Evolutionary conservation across 1,284 basidiomycete genomes (phyloP).

Genomic region (Cyathus olla): DNA sequence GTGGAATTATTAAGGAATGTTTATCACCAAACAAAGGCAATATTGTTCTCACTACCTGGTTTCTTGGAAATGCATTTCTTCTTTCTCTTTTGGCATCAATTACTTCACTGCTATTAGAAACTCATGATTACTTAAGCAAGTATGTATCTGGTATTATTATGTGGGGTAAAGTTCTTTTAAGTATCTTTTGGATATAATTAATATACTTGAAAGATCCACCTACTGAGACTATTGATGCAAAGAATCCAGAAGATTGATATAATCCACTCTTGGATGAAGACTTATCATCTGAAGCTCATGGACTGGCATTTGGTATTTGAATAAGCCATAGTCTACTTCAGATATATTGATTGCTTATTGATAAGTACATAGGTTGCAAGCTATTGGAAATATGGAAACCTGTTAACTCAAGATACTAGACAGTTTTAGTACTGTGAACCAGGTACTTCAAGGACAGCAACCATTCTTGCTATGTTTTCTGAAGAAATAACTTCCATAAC

Average conservation of each 20-base stretch:
- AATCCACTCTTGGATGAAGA: conserved; percentile 16
- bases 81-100: conserved; percentile 7
- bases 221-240: not conserved
- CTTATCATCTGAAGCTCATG: conserved; percentile 11
- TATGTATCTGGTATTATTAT: not conserved
- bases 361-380: not conserved
- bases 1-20: conserved; percentile 18
- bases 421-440: conserved; percentile 3
- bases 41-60: not conserved
- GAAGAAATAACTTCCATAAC: not conserved
- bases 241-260: conserved; percentile 3
- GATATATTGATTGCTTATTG: not conserved
- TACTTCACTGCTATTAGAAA: not conserved
- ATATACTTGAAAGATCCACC: conserved; percentile 2
- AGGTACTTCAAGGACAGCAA: not conserved
- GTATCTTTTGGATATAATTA: not conserved
- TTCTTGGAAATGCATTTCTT: not conserved
- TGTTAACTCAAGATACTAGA: conserved; percentile 16
- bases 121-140: not conserved
- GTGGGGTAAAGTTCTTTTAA: not conserved
- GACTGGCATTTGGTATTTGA: conserved; percentile 22
- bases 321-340: not conserved
- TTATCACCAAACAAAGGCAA: conserved; percentile 1
- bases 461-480: not conserved
- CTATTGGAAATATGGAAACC: conserved; percentile 24